Evolutionary conservation across 352 stramenopile species (phyloP).

Genomic region (Phytopythium sindhum): DNA sequence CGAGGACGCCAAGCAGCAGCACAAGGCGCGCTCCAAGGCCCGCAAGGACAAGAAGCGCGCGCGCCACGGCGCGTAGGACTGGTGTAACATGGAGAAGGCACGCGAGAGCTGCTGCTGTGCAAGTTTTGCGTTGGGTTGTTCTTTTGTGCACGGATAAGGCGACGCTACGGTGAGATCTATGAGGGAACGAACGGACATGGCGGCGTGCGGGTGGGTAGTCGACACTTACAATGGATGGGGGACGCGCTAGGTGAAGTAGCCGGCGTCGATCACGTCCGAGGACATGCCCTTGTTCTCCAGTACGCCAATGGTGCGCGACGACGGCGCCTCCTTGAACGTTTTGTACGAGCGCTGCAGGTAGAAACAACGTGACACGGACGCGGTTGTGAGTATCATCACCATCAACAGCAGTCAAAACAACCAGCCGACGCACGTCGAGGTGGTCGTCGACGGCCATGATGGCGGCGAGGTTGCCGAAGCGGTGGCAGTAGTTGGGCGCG

Average conservation of each 20-base stretch:
- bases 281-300: conserved; percentile 67
- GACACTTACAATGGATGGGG: conserved; percentile 8
- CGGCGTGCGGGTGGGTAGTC: conserved; percentile 9
- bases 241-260: conserved; percentile 75
- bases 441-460: conserved; percentile 71
- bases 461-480: conserved; percentile 70
- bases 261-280: conserved; percentile 76
- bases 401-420: neutral
- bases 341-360: conserved; percentile 69
- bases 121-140: neutral
- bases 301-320: conserved; percentile 62
- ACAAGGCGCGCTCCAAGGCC: conserved; percentile 70
- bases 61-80: conserved; percentile 29
- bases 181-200: neutral
- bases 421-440: conserved; percentile 34
- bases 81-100: neutral
- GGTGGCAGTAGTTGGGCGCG: conserved; percentile 87
- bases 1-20: conserved; percentile 74
- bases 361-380: neutral
- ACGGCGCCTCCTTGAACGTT: conserved; percentile 76
- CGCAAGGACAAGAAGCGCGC: conserved; percentile 79
- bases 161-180: neutral
- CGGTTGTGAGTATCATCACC: no score
- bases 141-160: neutral
- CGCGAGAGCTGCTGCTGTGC: neutral